phyloP scores from a whole-genome alignment of 306 rosid species.

The Arachis stenosperma region DNA sequence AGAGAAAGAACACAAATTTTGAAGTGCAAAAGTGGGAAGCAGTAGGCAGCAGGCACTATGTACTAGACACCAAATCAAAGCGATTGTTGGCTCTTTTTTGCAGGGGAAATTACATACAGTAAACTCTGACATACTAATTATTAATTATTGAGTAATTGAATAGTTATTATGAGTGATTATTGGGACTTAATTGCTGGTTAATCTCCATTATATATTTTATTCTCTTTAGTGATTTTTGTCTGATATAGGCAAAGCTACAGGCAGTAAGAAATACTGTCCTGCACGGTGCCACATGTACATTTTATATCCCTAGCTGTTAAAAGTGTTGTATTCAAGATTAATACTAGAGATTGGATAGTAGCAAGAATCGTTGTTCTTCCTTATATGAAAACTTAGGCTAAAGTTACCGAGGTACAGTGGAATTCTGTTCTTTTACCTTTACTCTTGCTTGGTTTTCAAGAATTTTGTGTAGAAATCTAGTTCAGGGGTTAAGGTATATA shows the following conservation, averaged over 20 bases:
- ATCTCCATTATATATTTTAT: slow-evolving; percentile 5
- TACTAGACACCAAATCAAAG: slow-evolving; percentile 14
- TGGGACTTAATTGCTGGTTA: not conserved
- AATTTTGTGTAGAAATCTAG: not conserved
- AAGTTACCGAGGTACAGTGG: not conserved
- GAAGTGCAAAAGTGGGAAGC: not conserved
- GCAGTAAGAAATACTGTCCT: not conserved
- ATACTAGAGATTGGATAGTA: not conserved
- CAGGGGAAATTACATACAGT: slow-evolving; percentile 12
- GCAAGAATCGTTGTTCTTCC: not conserved
- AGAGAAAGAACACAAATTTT: slow-evolving; percentile 1
- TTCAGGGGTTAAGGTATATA: too few species aligned
- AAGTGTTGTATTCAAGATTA: not conserved
- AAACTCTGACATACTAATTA: slow-evolving; percentile 17
- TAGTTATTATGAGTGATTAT: slow-evolving; percentile 12
- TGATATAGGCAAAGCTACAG: not conserved
- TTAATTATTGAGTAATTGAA: not conserved
- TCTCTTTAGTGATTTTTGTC: not conserved
- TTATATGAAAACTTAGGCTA: not conserved
- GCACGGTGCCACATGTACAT: not conserved
- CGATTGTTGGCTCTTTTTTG: slow-evolving; percentile 20
- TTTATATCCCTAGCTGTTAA: too few species aligned
- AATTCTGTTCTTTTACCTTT: slow-evolving; percentile 4
- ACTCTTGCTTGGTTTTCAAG: slow-evolving; percentile 34
- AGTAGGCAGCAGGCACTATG: too few species aligned